These are phyloP conservation scores for Closterium sp. DNA, from an alignment of 139 green algal genomes.

Conservation along the genomic window DNA sequence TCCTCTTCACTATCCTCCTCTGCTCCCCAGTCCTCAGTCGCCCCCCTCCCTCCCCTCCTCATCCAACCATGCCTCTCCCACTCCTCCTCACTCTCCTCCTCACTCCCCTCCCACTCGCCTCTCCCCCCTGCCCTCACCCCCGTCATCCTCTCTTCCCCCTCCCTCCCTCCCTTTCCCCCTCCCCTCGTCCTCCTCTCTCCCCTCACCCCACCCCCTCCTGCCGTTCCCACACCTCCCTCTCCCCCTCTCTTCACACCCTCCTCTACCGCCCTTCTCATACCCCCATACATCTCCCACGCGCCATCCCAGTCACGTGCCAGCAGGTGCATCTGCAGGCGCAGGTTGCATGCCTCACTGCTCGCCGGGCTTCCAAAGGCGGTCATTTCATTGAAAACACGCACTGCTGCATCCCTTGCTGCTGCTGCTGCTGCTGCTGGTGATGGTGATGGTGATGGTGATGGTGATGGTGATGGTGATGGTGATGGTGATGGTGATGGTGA, in stretches of 20 bases:
- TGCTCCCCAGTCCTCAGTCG: background rate
- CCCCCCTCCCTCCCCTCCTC: background rate
- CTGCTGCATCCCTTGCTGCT: background rate
- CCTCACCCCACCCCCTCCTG: background rate
- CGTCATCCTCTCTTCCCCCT: background rate
- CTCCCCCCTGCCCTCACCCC: too few species aligned
- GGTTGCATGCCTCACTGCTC: background rate
- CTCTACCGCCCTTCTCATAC: background rate
- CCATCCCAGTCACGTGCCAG: background rate
- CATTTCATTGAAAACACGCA: background rate
- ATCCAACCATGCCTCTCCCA: background rate
- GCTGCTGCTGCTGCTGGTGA: background rate
- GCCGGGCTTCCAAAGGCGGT: background rate
- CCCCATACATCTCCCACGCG: constrained; percentile 10
- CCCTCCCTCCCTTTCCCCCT: background rate
- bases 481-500: background rate
- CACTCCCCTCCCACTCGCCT: background rate
- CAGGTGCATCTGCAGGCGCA: background rate
- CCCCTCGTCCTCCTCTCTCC: background rate
- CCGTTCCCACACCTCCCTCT: too few species aligned
- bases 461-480: background rate
- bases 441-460: background rate
- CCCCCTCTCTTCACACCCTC: background rate
- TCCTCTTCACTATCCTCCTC: background rate
- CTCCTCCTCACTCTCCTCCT: background rate